Percentiles rank a stretch among this genome's conserved stretches.
These are phyloP conservation scores for Myxozyma geophila DNA, from an alignment of 805 yeast genomes.

Conservation along the genomic window DNA sequence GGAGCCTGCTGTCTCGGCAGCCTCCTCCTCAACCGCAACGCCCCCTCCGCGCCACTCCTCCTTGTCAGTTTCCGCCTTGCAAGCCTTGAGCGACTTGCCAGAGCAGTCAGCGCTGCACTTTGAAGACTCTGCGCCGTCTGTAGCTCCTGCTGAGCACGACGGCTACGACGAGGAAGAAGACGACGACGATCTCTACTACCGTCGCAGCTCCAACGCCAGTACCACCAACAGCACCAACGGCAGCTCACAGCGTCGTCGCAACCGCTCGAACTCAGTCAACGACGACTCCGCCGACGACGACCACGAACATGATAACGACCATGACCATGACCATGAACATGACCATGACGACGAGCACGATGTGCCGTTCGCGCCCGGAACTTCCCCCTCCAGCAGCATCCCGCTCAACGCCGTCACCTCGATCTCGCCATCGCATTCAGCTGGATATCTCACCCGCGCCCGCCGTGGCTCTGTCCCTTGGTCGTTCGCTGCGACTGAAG, in stretches of 20 bases:
- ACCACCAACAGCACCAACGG: conserved; percentile 1
- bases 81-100: background rate
- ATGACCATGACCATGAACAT: conserved; percentile 1
- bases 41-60: conserved; percentile 12
- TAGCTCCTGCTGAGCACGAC: background rate
- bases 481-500: conserved; percentile 1
- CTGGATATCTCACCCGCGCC: conserved; percentile 9
- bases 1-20: conserved; percentile 5
- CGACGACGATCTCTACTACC: conserved; percentile 28
- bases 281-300: conserved; percentile 26
- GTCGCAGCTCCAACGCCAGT: conserved; percentile 13
- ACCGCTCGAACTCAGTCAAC: conserved; percentile 2
- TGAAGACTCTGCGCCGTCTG: no score
- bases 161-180: conserved; percentile 21
- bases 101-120: background rate
- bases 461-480: conserved; percentile 16
- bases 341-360: conserved; percentile 6
- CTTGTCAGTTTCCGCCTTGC: background rate
- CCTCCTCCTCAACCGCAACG: conserved; percentile 1
- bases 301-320: background rate
- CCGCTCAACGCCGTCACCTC: background rate
- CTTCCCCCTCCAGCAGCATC: conserved; percentile 2
- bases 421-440: background rate
- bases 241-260: background rate
- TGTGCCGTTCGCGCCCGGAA: background rate